Conservation (phyloP, 2,329 filamentous ascomycete species). For the Ceratocystis colombiana region DNA sequence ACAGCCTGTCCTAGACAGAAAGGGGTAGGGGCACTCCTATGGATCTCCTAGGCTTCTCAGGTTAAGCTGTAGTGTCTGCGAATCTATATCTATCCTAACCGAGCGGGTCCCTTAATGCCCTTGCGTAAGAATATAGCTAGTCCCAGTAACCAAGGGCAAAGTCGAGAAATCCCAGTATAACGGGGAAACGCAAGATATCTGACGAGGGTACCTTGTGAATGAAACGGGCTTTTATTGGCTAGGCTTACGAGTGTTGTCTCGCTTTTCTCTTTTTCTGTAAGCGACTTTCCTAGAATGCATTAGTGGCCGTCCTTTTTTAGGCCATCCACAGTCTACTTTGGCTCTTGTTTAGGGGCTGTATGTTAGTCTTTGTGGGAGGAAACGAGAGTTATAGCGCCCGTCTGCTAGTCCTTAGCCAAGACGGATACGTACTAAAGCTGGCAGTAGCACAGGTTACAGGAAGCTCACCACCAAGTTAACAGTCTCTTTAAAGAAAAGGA, state of each 20-base stretch:
- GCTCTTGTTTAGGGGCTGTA: no score
- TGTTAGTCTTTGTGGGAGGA: not conserved
- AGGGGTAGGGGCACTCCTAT: not conserved
- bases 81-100: not conserved
- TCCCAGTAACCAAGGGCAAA: not conserved
- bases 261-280: constrained; percentile 4
- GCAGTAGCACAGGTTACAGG: constrained; percentile 5
- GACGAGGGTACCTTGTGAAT: not conserved
- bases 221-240: not conserved
- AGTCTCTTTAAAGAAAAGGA: no score
- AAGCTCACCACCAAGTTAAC: not conserved
- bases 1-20: not conserved
- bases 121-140: no score
- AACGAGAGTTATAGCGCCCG: not conserved
- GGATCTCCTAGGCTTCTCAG: not conserved
- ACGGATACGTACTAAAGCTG: not conserved
- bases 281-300: no score
- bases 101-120: not conserved
- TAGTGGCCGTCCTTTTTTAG: no score
- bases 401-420: not conserved
- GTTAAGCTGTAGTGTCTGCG: not conserved
- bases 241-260: not conserved
- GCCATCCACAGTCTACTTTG: no score
- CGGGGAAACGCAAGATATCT: not conserved
- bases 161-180: not conserved